Evolutionary conservation across 1,139 yeast species (phyloP).

Genomic region (Zygoascus sp.): DNA sequence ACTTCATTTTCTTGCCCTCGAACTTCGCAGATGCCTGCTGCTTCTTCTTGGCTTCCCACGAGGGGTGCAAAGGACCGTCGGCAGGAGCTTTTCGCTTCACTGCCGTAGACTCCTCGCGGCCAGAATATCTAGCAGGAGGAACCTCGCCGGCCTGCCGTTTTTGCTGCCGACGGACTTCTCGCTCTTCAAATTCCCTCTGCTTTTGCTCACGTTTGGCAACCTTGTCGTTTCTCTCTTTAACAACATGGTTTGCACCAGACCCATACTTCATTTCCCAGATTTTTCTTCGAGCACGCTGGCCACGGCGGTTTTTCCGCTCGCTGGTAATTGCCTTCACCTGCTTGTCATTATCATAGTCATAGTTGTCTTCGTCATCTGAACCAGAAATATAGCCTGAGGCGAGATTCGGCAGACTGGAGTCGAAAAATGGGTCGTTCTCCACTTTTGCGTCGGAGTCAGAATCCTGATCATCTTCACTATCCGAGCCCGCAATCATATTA

Average conservation of each 20-base stretch:
- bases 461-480: slow-evolving; percentile 19
- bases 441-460: slow-evolving; percentile 26
- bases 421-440: slow-evolving; percentile 31
- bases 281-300: slow-evolving; percentile 94
- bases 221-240: slow-evolving; percentile 53
- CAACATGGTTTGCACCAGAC: slow-evolving; percentile 72
- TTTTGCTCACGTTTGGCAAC: slow-evolving; percentile 49
- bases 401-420: slow-evolving; percentile 56
- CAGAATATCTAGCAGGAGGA: too few species aligned
- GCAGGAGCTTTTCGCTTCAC: slow-evolving; percentile 13
- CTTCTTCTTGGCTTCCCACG: slow-evolving; percentile 90
- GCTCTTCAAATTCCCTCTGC: slow-evolving; percentile 60
- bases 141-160: too few species aligned
- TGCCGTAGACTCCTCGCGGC: neutral
- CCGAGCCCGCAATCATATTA: slow-evolving; percentile 24
- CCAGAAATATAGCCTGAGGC: slow-evolving; percentile 81
- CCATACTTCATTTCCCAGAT: slow-evolving; percentile 95
- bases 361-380: slow-evolving; percentile 52
- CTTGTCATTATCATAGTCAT: slow-evolving; percentile 52
- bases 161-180: slow-evolving; percentile 44
- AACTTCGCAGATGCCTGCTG: slow-evolving; percentile 59
- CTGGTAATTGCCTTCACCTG: slow-evolving; percentile 54
- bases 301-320: slow-evolving; percentile 78
- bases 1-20: slow-evolving; percentile 77
- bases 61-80: slow-evolving; percentile 64